Base-by-base conservation (phyloP, 225 moss, liverwort and hornwort species). In the Lunularia cruciata region DNA sequence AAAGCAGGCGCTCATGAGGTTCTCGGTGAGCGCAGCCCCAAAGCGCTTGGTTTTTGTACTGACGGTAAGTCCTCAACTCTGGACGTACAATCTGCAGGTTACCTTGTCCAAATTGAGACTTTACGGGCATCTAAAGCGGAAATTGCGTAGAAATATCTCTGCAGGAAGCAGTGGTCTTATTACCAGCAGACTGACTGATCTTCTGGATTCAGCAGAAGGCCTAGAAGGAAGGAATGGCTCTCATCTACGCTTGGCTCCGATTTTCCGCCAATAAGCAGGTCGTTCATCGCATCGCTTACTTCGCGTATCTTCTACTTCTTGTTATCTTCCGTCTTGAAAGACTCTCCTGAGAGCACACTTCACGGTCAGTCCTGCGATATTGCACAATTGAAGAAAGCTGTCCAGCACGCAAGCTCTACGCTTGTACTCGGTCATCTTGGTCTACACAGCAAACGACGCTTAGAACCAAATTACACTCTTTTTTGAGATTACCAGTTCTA, bases 261-360 rank as follows among this genome's bases (percentile, higher is more conserved):
- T 70, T 76, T 40, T 76, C 76, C n/a, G 70, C 76, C 10, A 76
- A 76, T 43, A 76, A 64, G 57, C 76, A 76, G 70, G 76, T 70
- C 20, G 5, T 67, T 37, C 13, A 26, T 42, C 38, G 34, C 16
- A 7, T 51, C n/a, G n/a, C 8, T 37, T 31, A 18, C 36, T 53
- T 68, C 22, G 0, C 11, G 22, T 16, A n/a, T 54, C 16, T 3
- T 0, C 28, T 18, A 14, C 18, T 7, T 49, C 34, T 19, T 57
- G 32, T 19, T 57, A 1, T 57, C 6, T 19, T 49, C 20, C 49
- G n/a, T 49, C 49, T 11, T 10, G 2, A 18, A 48, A 48, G 19
- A 14, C 14, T 51, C 22, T 10, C 25, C 3, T n/a, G 2, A 20
- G 3, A 2, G 10, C 3, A 51, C 25, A 1, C 25, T 51, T 4